These are phyloP conservation scores for Kernera saxatilis DNA, from an alignment of 345 rosid species.

Conservation along the genomic window DNA sequence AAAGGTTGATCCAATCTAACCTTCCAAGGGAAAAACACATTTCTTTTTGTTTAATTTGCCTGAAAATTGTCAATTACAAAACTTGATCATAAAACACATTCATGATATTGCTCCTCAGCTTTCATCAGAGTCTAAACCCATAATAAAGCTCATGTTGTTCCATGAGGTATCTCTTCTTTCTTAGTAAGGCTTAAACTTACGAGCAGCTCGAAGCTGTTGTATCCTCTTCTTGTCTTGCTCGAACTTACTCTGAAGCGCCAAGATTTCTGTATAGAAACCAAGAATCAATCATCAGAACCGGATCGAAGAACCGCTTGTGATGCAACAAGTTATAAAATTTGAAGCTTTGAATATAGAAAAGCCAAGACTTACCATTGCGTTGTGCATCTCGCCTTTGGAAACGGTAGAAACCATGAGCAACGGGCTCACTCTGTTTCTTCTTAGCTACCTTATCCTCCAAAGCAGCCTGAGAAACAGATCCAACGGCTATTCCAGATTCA, in stretches of 20 bases:
- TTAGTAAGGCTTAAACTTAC: constrained; percentile 84
- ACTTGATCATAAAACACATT: constrained; percentile 8
- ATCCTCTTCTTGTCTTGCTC: constrained; percentile 89
- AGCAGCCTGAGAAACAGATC: constrained; percentile 72
- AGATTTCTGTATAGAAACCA: constrained; percentile 51
- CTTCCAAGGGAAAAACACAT: background rate
- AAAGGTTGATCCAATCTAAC: background rate
- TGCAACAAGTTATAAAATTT: background rate
- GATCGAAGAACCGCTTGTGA: background rate
- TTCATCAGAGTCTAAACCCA: background rate
- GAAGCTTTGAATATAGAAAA: background rate
- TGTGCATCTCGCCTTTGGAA: constrained; percentile 89
- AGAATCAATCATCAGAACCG: background rate
- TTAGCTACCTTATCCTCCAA: constrained; percentile 53
- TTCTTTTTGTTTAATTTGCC: background rate
- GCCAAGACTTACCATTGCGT: constrained; percentile 54
- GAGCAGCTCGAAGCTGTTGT: constrained; percentile 82
- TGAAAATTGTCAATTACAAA: constrained; percentile 14
- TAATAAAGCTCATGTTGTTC: background rate
- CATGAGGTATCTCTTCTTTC: background rate
- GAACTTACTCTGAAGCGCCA: constrained; percentile 75
- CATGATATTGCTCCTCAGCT: background rate
- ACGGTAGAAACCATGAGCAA: constrained; percentile 74
- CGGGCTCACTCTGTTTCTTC: constrained; percentile 59
- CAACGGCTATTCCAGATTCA: constrained; percentile 74